Conservation (phyloP, 2,329 filamentous ascomycete species). For the Blastomyces silverae region DNA sequence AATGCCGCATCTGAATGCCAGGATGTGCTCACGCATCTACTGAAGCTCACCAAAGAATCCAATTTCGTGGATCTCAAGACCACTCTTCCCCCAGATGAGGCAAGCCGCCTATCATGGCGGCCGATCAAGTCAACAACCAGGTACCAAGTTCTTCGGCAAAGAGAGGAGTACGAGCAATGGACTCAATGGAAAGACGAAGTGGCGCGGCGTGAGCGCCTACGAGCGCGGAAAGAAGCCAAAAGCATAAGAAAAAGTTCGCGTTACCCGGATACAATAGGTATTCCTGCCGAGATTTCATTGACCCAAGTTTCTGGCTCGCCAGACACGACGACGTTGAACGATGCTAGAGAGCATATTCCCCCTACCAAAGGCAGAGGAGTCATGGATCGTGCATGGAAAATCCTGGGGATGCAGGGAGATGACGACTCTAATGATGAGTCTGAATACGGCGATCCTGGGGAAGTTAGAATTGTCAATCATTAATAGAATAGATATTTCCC, state of each 20-base stretch:
- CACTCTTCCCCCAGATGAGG: slow-evolving; percentile 25
- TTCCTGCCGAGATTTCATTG: slow-evolving; percentile 9
- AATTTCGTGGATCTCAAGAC: slow-evolving; percentile 37
- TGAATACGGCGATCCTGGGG: slow-evolving; percentile 12
- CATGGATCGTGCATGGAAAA: slow-evolving; percentile 39
- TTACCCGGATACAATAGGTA: background rate
- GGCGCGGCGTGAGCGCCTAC: slow-evolving; percentile 34
- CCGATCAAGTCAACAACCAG: slow-evolving; percentile 39
- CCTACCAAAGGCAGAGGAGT: slow-evolving; percentile 32
- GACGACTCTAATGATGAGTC: slow-evolving; percentile 17
- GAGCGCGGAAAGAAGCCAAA: slow-evolving; percentile 32
- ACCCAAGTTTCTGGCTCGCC: background rate
- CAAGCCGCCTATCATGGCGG: slow-evolving; percentile 35
- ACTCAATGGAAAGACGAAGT: slow-evolving; percentile 41
- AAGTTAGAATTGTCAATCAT: slow-evolving; percentile 18
- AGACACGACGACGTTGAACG: background rate
- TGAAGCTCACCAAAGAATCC: slow-evolving; percentile 40
- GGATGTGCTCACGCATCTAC: slow-evolving; percentile 39
- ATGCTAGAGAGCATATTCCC: slow-evolving; percentile 21
- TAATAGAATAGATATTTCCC: background rate
- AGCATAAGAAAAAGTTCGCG: background rate
- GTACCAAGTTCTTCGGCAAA: slow-evolving; percentile 41
- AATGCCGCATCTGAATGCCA: slow-evolving; percentile 36
- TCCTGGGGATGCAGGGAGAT: slow-evolving; percentile 35
- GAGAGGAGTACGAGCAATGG: slow-evolving; percentile 44